phyloP scores from a whole-genome alignment of 139 green algal species.

The Ostreobium quekettii region DNA sequence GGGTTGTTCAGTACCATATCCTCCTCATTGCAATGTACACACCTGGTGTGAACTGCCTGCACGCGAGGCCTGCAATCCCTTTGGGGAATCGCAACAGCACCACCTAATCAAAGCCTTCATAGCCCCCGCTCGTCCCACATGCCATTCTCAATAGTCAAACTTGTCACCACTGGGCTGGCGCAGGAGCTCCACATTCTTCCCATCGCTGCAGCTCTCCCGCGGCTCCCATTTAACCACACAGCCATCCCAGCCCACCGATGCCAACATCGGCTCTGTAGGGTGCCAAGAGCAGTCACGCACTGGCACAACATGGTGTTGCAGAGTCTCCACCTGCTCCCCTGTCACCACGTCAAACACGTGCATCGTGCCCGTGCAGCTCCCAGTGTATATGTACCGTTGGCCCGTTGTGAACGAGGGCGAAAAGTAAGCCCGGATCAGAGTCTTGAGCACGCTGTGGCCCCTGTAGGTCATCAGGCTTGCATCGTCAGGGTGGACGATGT shows the following conservation, averaged over 20 bases:
- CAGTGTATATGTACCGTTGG: conserved; percentile 87
- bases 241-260: conserved; percentile 70
- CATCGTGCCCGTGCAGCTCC: conserved; percentile 53
- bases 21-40: too few relatives aligned
- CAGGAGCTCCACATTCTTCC: too few relatives aligned
- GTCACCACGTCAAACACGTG: conserved; percentile 78
- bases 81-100: too few relatives aligned
- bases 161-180: too few relatives aligned
- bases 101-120: too few relatives aligned
- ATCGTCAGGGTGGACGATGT: conserved; percentile 77
- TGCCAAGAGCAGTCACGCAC: conserved; percentile 90
- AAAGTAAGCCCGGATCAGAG: conserved; percentile 91
- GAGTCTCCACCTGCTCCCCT: conserved; percentile 33
- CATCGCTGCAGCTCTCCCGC: conserved; percentile 5
- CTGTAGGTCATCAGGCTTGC: conserved; percentile 72
- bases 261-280: conserved; percentile 62
- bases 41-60: too few relatives aligned
- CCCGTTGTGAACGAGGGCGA: conserved; percentile 52
- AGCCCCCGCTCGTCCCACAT: too few relatives aligned
- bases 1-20: too few relatives aligned
- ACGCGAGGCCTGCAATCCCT: too few relatives aligned
- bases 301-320: conserved; percentile 46
- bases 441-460: conserved; percentile 76
- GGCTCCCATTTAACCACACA: conserved; percentile 49
- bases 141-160: too few relatives aligned